Evolutionary conservation across 2,329 filamentous ascomycete species (phyloP).

Genomic region (Stachybotrys chartarum): DNA sequence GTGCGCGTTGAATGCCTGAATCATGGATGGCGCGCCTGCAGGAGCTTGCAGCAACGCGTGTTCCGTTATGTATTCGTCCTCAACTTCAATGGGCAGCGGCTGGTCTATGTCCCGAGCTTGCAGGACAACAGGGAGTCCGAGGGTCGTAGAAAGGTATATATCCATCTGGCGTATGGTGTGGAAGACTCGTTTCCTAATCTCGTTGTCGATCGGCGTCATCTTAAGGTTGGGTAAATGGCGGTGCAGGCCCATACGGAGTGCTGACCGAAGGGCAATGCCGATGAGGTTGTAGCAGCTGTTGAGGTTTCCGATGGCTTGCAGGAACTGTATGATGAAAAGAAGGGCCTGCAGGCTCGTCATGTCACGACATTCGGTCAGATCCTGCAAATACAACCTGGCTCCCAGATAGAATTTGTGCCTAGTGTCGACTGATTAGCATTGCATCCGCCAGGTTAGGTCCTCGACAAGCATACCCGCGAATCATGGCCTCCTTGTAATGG

Average conservation of each 20-base stretch:
- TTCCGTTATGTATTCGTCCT: background rate
- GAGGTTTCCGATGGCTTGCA: background rate
- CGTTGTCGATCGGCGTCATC: background rate
- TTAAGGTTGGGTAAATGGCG: background rate
- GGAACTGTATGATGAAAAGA: conserved; percentile 1
- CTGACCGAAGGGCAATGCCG: background rate
- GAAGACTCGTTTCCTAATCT: background rate
- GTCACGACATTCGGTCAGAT: background rate
- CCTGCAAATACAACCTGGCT: background rate
- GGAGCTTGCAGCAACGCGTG: background rate
- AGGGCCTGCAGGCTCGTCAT: background rate
- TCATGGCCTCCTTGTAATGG: conserved; percentile 1
- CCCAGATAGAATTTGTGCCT: conserved; percentile 1
- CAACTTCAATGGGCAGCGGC: background rate
- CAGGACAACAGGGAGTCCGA: background rate
- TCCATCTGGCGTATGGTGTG: conserved; percentile 1
- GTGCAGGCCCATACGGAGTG: conserved; percentile 1
- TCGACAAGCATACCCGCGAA: background rate
- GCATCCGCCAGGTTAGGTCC: background rate
- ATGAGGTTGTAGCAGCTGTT: conserved; percentile 1
- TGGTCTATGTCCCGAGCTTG: background rate
- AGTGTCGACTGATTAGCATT: background rate
- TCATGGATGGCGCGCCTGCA: background rate
- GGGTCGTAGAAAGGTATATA: background rate
- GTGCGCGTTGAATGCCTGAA: background rate